A percentile compares a stretch with the other conserved stretches of the same genome.
Conservation (phyloP, 2,329 filamentous ascomycete genomes). For the Botrytis fabae region DNA sequence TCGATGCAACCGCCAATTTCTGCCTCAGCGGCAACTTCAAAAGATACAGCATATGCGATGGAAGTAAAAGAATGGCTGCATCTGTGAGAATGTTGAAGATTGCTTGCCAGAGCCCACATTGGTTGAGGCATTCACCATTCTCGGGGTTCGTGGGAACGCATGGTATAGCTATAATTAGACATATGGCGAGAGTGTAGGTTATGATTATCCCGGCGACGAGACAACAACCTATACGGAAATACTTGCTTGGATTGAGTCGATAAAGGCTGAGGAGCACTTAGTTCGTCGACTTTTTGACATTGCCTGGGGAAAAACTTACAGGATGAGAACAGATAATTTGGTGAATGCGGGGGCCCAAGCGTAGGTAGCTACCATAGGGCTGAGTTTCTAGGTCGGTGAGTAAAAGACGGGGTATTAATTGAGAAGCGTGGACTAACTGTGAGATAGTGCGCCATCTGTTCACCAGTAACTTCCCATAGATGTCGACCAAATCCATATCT, state of each 20-base stretch:
- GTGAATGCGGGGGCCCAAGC: constrained; percentile 5
- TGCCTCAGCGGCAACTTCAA: background rate
- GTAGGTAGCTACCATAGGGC: constrained; percentile 5
- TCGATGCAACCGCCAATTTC: background rate
- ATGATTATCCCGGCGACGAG: background rate
- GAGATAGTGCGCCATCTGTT: background rate
- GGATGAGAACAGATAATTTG: constrained; percentile 2
- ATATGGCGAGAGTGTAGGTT: constrained; percentile 2
- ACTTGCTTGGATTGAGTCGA: background rate
- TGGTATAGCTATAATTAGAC: background rate
- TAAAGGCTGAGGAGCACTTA: background rate
- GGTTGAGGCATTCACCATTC: background rate
- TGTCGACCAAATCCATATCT: constrained; percentile 7
- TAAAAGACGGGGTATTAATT: background rate
- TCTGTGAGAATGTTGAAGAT: constrained; percentile 6
- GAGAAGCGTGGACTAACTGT: background rate
- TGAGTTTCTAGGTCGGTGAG: background rate
- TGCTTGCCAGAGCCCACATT: constrained; percentile 6
- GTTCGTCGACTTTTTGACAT: background rate
- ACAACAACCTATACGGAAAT: background rate
- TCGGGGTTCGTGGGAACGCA: background rate
- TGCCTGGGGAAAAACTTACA: background rate
- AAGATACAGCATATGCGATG: background rate
- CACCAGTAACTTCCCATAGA: constrained; percentile 3
- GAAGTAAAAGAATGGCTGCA: background rate